These are phyloP conservation scores for Dentipellis fragilis DNA, from an alignment of 768 basidiomycete species.

Conservation along the genomic window DNA sequence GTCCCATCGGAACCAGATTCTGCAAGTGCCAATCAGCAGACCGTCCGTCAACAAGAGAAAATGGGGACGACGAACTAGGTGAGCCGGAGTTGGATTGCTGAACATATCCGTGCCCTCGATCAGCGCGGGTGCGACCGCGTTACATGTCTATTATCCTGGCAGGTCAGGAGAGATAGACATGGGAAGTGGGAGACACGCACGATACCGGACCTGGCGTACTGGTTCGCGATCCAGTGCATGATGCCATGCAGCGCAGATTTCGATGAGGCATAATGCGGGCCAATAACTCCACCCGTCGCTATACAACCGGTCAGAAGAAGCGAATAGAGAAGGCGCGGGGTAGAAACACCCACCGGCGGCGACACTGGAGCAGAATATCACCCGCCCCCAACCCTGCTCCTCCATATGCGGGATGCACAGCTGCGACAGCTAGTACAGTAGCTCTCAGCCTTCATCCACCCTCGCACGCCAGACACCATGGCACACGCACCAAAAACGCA, in stretches of 20 bases:
- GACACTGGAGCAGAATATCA: conserved; percentile 44
- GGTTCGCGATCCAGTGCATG: conserved; percentile 42
- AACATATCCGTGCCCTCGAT: conserved; percentile 44
- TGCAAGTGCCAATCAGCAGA: conserved; percentile 10
- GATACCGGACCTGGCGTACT: conserved; percentile 41
- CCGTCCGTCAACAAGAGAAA: background rate
- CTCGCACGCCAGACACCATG: background rate
- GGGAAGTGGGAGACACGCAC: conserved; percentile 20
- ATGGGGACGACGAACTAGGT: conserved; percentile 18
- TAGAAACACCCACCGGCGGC: conserved; percentile 28
- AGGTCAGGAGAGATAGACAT: background rate
- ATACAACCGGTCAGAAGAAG: background rate
- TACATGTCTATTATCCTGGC: conserved; percentile 29
- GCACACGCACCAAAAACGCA: conserved; percentile 32
- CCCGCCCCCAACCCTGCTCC: conserved; percentile 35
- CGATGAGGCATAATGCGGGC: conserved; percentile 47
- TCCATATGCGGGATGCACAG: conserved; percentile 43
- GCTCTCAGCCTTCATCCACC: background rate
- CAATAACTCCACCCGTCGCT: conserved; percentile 43
- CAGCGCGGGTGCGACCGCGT: conserved; percentile 43
- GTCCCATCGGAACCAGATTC: conserved; percentile 39
- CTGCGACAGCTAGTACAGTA: conserved; percentile 37
- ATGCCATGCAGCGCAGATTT: conserved; percentile 46
- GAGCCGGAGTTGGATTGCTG: conserved; percentile 26
- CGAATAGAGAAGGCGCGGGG: no score